Evolutionary conservation across 73 alveolate species (phyloP).

Genomic region (Paramecium pentaurelia): DNA sequence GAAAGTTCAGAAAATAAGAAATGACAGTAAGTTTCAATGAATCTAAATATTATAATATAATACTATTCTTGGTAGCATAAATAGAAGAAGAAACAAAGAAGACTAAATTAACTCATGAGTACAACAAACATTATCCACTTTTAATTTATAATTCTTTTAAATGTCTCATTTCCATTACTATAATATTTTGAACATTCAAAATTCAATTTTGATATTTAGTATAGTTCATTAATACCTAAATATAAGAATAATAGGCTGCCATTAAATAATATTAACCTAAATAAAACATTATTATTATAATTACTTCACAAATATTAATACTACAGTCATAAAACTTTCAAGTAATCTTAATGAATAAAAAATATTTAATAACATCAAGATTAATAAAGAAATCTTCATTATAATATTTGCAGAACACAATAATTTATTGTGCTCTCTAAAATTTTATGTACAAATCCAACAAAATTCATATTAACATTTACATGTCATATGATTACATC

Average conservation of each 20-base stretch:
- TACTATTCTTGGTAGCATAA: not conserved
- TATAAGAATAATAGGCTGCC: not conserved
- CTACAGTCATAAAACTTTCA: not conserved
- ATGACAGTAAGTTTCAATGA: not conserved
- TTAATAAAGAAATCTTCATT: not conserved
- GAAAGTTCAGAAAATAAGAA: not conserved
- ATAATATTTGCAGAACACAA: not conserved
- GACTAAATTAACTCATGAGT: not conserved
- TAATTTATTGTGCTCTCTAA: not conserved
- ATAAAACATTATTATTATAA: not conserved
- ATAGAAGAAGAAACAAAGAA: not conserved
- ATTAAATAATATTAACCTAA: not conserved
- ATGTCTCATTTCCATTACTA: conserved; percentile 38
- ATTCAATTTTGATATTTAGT: not conserved
- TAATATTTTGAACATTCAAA: not conserved
- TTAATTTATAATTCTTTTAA: not conserved
- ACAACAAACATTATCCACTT: not conserved
- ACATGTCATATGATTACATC: conserved; percentile 65
- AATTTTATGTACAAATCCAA: conserved; percentile 32
- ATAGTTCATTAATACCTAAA: not conserved
- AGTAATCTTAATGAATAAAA: not conserved
- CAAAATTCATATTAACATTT: conserved; percentile 56
- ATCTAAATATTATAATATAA: not conserved
- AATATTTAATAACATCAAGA: not conserved
- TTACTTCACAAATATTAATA: not conserved